These are phyloP conservation scores for Leonotis leonurus DNA, from an alignment of 257 asterid species.

Conservation along the genomic window DNA sequence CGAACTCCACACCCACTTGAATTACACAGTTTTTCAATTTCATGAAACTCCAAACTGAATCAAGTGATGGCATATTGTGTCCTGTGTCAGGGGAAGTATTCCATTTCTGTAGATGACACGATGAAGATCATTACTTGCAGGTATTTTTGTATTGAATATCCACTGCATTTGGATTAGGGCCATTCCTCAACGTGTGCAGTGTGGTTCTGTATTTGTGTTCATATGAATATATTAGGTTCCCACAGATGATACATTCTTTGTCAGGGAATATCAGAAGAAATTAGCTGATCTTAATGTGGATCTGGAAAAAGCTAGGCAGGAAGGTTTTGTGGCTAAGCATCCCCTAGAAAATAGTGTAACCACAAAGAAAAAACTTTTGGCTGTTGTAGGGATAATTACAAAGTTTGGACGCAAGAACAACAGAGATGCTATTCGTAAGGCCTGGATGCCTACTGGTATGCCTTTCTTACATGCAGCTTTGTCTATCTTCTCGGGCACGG, in stretches of 20 bases:
- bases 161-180: not conserved
- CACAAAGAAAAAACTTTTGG: conserved; percentile 61
- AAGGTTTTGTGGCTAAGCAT: conserved; percentile 59
- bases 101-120: conserved; percentile 72
- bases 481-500: not conserved
- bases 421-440: conserved; percentile 87
- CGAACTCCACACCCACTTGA: not conserved
- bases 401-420: conserved; percentile 67
- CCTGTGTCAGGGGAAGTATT: conserved; percentile 56
- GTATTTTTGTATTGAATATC: conserved; percentile 27
- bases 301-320: conserved; percentile 66
- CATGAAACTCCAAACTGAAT: not conserved
- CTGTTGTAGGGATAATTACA: conserved; percentile 68
- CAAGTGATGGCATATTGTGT: conserved; percentile 5
- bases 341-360: conserved; percentile 33
- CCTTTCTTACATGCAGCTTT: conserved; percentile 1
- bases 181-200: not conserved
- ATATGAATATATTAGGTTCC: not conserved
- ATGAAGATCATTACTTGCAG: conserved; percentile 73
- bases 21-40: not conserved
- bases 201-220: conserved; percentile 8
- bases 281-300: conserved; percentile 57
- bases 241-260: conserved; percentile 22
- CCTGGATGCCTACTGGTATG: conserved; percentile 82
- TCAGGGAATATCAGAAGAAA: conserved; percentile 72